Percentiles rank a stretch among this genome's conserved stretches.
Evolutionary conservation across 352 stramenopile species (phyloP).

Genomic region (Globisporangium barbulae): DNA sequence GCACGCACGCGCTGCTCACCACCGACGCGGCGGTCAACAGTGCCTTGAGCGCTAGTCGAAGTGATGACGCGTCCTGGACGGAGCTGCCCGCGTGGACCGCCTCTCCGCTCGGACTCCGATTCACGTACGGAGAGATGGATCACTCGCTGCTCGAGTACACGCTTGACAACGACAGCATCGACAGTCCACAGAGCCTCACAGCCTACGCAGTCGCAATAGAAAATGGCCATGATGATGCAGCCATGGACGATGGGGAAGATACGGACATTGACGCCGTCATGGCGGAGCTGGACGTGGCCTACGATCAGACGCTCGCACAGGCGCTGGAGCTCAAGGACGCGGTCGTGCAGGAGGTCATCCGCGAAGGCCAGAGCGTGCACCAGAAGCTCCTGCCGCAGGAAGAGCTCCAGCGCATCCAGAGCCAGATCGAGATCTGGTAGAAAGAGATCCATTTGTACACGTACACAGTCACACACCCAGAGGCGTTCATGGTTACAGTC

Average conservation of each 20-base stretch:
- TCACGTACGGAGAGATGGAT: slow-evolving; percentile 26
- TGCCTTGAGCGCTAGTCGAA: background rate
- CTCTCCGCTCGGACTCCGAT: slow-evolving; percentile 43
- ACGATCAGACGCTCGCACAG: slow-evolving; percentile 33
- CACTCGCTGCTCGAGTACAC: slow-evolving; percentile 29
- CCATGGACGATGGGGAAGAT: slow-evolving; percentile 30
- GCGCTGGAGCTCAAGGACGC: slow-evolving; percentile 36
- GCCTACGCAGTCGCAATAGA: slow-evolving; percentile 33
- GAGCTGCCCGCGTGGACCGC: slow-evolving; percentile 36
- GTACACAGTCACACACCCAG: background rate
- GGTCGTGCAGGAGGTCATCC: slow-evolving; percentile 49
- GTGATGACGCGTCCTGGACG: slow-evolving; percentile 26
- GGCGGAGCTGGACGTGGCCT: slow-evolving; percentile 43
- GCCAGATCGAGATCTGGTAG: slow-evolving; percentile 80
- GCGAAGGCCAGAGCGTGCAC: slow-evolving; percentile 33
- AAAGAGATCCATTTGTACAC: no score
- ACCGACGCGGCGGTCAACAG: slow-evolving; percentile 24
- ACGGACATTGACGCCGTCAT: slow-evolving; percentile 44
- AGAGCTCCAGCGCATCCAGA: slow-evolving; percentile 73
- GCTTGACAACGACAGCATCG: slow-evolving; percentile 45
- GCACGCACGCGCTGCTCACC: slow-evolving; percentile 37
- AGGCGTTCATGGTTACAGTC: background rate
- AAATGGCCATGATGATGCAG: slow-evolving; percentile 17
- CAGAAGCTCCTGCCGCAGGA: slow-evolving; percentile 56
- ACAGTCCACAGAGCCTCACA: slow-evolving; percentile 17